A percentile compares a stretch with the other conserved stretches of the same genome.
These are phyloP conservation scores for Erythrophleum fordii DNA, from an alignment of 306 rosid genomes.

Conservation along the genomic window DNA sequence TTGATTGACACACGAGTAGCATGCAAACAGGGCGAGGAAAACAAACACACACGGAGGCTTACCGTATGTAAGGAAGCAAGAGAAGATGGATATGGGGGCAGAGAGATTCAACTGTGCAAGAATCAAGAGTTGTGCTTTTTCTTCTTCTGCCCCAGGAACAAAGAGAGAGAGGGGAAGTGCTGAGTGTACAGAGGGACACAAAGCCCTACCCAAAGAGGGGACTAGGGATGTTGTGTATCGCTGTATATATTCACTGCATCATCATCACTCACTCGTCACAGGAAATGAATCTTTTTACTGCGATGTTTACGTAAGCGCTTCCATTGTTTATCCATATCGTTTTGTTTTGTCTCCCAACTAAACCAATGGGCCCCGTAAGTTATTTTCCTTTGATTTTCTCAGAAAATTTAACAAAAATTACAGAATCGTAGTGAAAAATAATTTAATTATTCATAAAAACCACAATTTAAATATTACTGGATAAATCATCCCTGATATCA, in stretches of 20 bases:
- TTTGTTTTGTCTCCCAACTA: neutral
- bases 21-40: neutral
- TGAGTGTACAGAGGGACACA: constrained; percentile 25
- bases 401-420: too few species aligned
- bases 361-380: neutral
- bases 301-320: constrained; percentile 17
- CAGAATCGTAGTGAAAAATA: too few species aligned
- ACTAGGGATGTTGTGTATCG: constrained; percentile 13
- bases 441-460: too few species aligned
- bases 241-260: constrained; percentile 23
- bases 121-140: constrained; percentile 2
- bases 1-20: neutral
- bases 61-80: constrained; percentile 8
- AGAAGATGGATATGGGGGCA: constrained; percentile 22
- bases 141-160: neutral
- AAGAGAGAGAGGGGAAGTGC: neutral
- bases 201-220: constrained; percentile 45
- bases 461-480: too few species aligned
- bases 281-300: constrained; percentile 9
- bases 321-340: neutral
- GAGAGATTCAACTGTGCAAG: constrained; percentile 29
- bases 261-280: neutral
- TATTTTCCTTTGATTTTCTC: neutral
- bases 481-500: too few species aligned
- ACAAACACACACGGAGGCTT: neutral